Conservation (phyloP, 306 rosid genomes). For the Cucurbita ficifolia region DNA sequence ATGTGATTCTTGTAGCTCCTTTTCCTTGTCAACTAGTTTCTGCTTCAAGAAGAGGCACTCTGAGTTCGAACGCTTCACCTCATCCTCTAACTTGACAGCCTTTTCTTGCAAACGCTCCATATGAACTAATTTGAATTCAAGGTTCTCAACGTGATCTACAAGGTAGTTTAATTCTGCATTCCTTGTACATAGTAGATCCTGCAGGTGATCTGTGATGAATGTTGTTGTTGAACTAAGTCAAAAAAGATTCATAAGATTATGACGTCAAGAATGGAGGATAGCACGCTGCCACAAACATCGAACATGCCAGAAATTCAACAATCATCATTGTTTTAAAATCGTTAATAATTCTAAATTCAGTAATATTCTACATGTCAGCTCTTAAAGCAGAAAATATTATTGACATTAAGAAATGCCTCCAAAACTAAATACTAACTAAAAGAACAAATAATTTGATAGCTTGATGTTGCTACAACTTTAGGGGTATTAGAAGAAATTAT, state of each 20-base stretch:
- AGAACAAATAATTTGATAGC: not conserved
- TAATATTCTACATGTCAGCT: not conserved
- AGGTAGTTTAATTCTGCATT: constrained; percentile 43
- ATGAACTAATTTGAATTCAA: constrained; percentile 40
- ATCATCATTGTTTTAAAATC: not conserved
- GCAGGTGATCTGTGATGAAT: constrained; percentile 65
- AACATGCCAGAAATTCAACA: constrained; percentile 7
- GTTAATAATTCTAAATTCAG: not conserved
- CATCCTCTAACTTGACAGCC: constrained; percentile 44
- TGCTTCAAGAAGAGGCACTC: constrained; percentile 38
- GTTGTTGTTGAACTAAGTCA: constrained; percentile 13
- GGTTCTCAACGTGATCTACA: constrained; percentile 31
- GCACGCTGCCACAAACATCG: not conserved
- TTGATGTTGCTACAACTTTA: not conserved
- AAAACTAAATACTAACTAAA: not conserved
- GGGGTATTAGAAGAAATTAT: not conserved
- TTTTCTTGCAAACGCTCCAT: constrained; percentile 33
- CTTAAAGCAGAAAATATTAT: not conserved
- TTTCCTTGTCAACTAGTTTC: constrained; percentile 45
- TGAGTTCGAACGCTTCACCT: constrained; percentile 34
- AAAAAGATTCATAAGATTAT: not conserved
- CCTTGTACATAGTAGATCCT: constrained; percentile 57
- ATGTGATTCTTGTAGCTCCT: constrained; percentile 39
- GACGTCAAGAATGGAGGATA: constrained; percentile 1
- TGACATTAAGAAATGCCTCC: not conserved